phyloP scores from a whole-genome alignment of 371 early-diverging fungal genomes.

The Blastocladiella emersonii region DNA sequence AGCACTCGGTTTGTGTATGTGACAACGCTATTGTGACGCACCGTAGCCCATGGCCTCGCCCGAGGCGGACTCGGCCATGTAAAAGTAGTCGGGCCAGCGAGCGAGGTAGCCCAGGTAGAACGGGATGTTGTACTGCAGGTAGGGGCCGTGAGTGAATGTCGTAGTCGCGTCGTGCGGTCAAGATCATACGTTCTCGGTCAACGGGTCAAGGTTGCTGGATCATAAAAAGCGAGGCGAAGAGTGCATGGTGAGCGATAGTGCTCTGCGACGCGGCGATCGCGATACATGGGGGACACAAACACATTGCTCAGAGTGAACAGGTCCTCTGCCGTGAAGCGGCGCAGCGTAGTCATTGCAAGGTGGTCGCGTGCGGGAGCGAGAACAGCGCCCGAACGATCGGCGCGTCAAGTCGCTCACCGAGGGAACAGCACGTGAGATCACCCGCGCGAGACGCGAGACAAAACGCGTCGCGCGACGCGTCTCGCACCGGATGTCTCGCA shows the following conservation, averaged over 20 bases:
- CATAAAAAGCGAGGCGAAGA: conserved; percentile 5
- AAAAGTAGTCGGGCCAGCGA: conserved; percentile 88
- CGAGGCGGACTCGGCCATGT: conserved; percentile 59
- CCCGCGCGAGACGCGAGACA: no score
- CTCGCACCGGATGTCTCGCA: no score
- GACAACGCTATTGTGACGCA: conserved; percentile 24
- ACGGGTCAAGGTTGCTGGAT: conserved; percentile 61
- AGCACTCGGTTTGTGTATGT: no score
- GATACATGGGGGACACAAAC: conserved; percentile 20
- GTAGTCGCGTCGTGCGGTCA: neutral
- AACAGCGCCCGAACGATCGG: no score
- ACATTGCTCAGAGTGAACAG: conserved; percentile 80
- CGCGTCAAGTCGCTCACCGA: no score
- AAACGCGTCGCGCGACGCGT: no score
- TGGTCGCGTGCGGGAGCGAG: no score
- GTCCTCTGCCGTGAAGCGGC: conserved; percentile 67
- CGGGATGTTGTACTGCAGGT: conserved; percentile 67
- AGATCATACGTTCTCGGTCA: conserved; percentile 62
- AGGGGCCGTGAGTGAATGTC: neutral
- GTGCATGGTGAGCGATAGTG: neutral
- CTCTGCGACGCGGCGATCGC: neutral
- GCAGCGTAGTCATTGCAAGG: conserved; percentile 42
- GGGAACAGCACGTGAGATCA: no score
- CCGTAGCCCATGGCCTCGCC: conserved; percentile 74
- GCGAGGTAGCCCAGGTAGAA: conserved; percentile 88